Conservation (phyloP, 257 asterid genomes). For the Nicotiana paniculata region DNA sequence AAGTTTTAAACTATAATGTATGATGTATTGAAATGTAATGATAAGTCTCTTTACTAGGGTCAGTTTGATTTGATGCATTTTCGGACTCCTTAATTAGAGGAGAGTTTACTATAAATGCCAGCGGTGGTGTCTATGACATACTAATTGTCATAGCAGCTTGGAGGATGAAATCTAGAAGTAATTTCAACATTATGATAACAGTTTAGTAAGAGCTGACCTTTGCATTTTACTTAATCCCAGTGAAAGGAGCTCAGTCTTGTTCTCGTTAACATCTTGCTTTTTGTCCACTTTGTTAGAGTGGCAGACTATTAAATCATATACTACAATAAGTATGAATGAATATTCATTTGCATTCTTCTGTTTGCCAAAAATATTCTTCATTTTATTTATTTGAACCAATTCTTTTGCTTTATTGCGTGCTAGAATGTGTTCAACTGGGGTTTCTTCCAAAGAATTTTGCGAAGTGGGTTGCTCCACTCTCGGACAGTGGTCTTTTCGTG, state of each 20-base stretch:
- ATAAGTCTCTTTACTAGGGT: background rate
- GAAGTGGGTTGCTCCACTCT: conserved; percentile 82
- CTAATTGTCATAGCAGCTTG: background rate
- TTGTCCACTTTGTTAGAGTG: background rate
- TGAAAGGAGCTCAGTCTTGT: background rate
- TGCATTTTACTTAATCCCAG: background rate
- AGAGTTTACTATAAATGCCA: background rate
- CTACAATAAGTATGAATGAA: background rate
- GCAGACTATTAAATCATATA: background rate
- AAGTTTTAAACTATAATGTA: background rate
- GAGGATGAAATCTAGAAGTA: background rate
- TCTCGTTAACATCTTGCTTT: background rate
- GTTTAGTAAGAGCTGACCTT: background rate
- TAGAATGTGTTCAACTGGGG: conserved; percentile 74
- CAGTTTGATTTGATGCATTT: background rate
- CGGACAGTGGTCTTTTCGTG: conserved; percentile 60
- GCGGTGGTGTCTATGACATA: background rate
- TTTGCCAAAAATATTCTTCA: background rate
- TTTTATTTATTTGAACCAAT: background rate
- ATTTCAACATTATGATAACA: background rate
- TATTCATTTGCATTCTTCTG: background rate
- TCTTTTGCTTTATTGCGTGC: conserved; percentile 2
- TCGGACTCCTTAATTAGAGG: background rate
- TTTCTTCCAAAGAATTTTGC: conserved; percentile 74
- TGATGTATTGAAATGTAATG: background rate